Conservation (phyloP, 78 protist species). For the Isochrysis galbana region DNA sequence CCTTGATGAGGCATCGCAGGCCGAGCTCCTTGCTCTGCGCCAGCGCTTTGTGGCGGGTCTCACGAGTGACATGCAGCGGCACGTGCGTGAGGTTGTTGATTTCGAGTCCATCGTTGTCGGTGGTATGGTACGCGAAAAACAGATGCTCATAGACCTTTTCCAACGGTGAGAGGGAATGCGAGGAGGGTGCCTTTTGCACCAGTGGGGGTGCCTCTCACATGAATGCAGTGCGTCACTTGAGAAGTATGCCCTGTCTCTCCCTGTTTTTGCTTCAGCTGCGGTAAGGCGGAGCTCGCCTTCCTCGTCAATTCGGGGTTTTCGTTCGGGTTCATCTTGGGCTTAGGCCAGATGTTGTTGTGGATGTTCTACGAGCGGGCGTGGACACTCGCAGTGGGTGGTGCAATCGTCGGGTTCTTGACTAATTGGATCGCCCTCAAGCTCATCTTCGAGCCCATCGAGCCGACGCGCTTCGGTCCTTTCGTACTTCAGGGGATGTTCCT, state of each 20-base stretch:
- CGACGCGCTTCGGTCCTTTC: constrained; percentile 17
- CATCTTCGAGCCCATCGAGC: constrained; percentile 39
- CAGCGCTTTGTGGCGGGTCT: not conserved
- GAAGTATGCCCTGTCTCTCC: no score
- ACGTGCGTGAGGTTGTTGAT: constrained; percentile 18
- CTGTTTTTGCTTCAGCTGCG: no score
- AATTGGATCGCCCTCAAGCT: constrained; percentile 39
- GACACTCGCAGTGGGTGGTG: constrained; percentile 40
- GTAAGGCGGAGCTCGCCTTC: constrained; percentile 24
- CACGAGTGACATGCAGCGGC: not conserved
- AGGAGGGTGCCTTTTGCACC: no score
- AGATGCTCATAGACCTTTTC: constrained; percentile 38
- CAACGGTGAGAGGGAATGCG: no score
- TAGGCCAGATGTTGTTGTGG: constrained; percentile 6
- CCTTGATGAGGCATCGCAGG: not conserved
- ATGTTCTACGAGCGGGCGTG: constrained; percentile 13
- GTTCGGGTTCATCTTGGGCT: constrained; percentile 17
- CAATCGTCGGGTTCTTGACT: constrained; percentile 33
- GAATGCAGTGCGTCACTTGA: no score
- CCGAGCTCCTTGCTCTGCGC: not conserved
- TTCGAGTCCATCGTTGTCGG: constrained; percentile 27
- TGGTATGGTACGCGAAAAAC: not conserved
- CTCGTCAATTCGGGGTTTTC: constrained; percentile 23
- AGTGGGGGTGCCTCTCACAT: no score
- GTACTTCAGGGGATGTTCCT: constrained; percentile 10